These are phyloP conservation scores for Begonia fuchsioides DNA, from an alignment of 306 rosid species.

Conservation along the genomic window DNA sequence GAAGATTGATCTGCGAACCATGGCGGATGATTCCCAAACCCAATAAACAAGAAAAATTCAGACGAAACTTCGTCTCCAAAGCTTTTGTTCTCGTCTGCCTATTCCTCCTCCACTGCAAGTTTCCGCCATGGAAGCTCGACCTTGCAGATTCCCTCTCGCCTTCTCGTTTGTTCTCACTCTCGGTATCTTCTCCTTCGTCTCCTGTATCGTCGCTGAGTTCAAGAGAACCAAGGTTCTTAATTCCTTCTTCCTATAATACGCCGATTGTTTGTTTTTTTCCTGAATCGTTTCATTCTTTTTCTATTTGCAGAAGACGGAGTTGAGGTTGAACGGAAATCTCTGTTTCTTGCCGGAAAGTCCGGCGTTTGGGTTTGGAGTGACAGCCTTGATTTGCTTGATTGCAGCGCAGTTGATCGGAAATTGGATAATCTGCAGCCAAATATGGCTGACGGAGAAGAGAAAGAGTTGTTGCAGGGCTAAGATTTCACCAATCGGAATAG, in stretches of 20 bases:
- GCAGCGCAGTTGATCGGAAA: conserved; percentile 50
- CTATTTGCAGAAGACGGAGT: conserved; percentile 39
- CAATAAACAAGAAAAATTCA: no score
- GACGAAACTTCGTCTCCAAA: no score
- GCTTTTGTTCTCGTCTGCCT: conserved; percentile 40
- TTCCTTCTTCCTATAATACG: neutral
- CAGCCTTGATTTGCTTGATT: conserved; percentile 40
- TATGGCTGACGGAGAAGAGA: conserved; percentile 27
- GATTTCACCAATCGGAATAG: conserved; percentile 22
- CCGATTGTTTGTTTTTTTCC: neutral
- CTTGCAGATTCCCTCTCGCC: conserved; percentile 16
- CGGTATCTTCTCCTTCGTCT: conserved; percentile 39
- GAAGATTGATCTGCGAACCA: no score
- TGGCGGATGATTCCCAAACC: no score
- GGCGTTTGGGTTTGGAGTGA: conserved; percentile 58
- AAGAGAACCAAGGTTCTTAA: conserved; percentile 46
- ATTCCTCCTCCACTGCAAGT: neutral
- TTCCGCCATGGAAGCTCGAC: conserved; percentile 35
- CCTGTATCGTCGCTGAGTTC: conserved; percentile 68
- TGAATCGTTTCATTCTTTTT: neutral
- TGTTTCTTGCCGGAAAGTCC: conserved; percentile 63
- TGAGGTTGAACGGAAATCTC: conserved; percentile 44
- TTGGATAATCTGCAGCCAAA: conserved; percentile 23
- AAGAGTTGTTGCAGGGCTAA: conserved; percentile 16
- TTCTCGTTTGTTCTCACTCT: conserved; percentile 24